Percentiles rank a stretch among this genome's conserved stretches.
These are phyloP conservation scores for Cyclotella sp. DNA, from an alignment of 108 stramenopile genomes.

Conservation along the genomic window DNA sequence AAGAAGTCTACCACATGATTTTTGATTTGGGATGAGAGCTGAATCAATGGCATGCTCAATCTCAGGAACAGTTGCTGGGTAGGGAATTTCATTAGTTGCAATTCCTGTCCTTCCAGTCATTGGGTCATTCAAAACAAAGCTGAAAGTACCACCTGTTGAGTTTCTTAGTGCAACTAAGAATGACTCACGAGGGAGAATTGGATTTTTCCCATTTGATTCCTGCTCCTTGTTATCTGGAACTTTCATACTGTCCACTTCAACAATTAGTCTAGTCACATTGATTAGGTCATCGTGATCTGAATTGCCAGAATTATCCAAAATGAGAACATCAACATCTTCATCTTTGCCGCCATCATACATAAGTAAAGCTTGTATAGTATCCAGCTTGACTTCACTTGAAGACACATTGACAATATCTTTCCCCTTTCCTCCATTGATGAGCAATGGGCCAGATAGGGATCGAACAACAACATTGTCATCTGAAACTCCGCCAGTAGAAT, in stretches of 20 bases:
- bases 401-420: constrained; percentile 36
- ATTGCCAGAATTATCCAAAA: constrained; percentile 31
- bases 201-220: neutral
- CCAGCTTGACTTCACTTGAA: constrained; percentile 35
- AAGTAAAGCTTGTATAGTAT: constrained; percentile 33
- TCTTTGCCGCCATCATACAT: constrained; percentile 45
- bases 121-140: constrained; percentile 15
- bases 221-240: neutral
- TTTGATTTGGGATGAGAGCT: neutral
- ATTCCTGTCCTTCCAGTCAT: neutral
- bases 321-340: constrained; percentile 18
- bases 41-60: constrained; percentile 10
- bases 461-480: constrained; percentile 31
- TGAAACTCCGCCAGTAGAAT: constrained; percentile 3
- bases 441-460: constrained; percentile 41
- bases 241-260: constrained; percentile 2
- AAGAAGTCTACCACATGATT: neutral
- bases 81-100: neutral
- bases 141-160: constrained; percentile 8
- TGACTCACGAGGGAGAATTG: constrained; percentile 11
- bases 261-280: neutral
- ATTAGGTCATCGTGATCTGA: neutral
- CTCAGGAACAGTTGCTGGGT: neutral
- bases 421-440: constrained; percentile 42
- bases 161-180: neutral